A percentile compares a stretch with the other conserved stretches of the same genome.
phyloP scores from a whole-genome alignment of 2,329 filamentous ascomycete genomes.

The Diplocarpon mali region DNA sequence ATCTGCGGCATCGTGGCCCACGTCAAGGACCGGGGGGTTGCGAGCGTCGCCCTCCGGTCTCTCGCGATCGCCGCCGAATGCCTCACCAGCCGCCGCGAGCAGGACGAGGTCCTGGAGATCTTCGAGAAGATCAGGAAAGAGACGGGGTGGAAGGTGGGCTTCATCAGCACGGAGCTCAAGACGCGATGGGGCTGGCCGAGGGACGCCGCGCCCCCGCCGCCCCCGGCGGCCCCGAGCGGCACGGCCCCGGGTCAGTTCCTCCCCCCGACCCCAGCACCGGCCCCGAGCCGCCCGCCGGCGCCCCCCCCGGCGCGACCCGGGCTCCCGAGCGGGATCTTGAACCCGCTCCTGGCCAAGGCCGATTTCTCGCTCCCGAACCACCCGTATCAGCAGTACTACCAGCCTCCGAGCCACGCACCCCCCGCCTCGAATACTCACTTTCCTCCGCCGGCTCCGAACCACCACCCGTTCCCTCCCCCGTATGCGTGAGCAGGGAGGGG shows the following conservation, averaged over 20 bases:
- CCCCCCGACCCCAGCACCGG: slow-evolving; percentile 13
- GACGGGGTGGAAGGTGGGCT: slow-evolving; percentile 68
- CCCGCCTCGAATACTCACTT: slow-evolving; percentile 17
- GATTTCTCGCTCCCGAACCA: slow-evolving; percentile 71
- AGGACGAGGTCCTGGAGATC: slow-evolving; percentile 70
- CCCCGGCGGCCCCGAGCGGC: slow-evolving; percentile 14
- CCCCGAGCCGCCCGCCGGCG: slow-evolving; percentile 18
- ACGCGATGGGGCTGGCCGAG: slow-evolving; percentile 63
- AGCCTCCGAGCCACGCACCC: slow-evolving; percentile 42
- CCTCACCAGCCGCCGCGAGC: slow-evolving; percentile 57
- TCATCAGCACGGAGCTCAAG: slow-evolving; percentile 62
- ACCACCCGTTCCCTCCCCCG: neutral
- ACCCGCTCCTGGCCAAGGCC: slow-evolving; percentile 59
- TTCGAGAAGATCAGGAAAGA: slow-evolving; percentile 64
- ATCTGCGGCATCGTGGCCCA: slow-evolving; percentile 86
- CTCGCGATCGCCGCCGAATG: slow-evolving; percentile 68
- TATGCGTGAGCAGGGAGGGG: neutral
- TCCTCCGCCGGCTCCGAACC: neutral
- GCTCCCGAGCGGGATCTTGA: slow-evolving; percentile 41
- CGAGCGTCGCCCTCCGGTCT: slow-evolving; percentile 67
- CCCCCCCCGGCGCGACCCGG: slow-evolving; percentile 14
- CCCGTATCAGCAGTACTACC: slow-evolving; percentile 71
- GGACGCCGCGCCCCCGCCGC: slow-evolving; percentile 25
- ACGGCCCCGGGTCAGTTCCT: slow-evolving; percentile 23
- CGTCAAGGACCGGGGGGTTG: slow-evolving; percentile 68